Conservation (phyloP, 2,329 filamentous ascomycete species). For the Colletotrichum limetticola region DNA sequence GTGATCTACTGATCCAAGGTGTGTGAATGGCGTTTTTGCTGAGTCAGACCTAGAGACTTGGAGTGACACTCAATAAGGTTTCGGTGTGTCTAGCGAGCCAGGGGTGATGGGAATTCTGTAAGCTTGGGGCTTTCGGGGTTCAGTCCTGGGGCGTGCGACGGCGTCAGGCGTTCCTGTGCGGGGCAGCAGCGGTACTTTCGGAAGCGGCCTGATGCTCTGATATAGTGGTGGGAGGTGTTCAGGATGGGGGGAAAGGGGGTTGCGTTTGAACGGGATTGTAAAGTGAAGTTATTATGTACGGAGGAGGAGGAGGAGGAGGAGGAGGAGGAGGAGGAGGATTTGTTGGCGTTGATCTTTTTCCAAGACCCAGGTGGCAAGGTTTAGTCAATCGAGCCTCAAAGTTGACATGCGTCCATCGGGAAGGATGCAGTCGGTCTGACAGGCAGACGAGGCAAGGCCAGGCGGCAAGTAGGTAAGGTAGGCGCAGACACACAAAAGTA, state of each 20-base stretch:
- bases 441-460: neutral
- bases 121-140: neutral
- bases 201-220: neutral
- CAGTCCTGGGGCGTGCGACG: conserved; percentile 8
- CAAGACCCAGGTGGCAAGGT: neutral
- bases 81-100: conserved; percentile 25
- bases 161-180: conserved; percentile 14
- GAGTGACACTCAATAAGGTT: conserved; percentile 22
- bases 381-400: neutral
- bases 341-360: neutral
- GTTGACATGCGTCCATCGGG: neutral
- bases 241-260: neutral
- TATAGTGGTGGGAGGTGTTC: neutral
- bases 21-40: conserved; percentile 5
- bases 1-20: neutral
- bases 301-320: neutral
- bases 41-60: conserved; percentile 21
- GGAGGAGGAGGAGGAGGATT: neutral
- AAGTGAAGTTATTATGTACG: neutral
- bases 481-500: neutral
- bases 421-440: conserved; percentile 1
- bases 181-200: conserved; percentile 23
- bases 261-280: neutral
- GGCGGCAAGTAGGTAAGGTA: neutral
- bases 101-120: neutral